Evolutionary conservation across 1,284 basidiomycete genomes (phyloP), one percentile per base, ranked within the genome.

Genomic region (Microstroma glucosiphilum): DNA sequence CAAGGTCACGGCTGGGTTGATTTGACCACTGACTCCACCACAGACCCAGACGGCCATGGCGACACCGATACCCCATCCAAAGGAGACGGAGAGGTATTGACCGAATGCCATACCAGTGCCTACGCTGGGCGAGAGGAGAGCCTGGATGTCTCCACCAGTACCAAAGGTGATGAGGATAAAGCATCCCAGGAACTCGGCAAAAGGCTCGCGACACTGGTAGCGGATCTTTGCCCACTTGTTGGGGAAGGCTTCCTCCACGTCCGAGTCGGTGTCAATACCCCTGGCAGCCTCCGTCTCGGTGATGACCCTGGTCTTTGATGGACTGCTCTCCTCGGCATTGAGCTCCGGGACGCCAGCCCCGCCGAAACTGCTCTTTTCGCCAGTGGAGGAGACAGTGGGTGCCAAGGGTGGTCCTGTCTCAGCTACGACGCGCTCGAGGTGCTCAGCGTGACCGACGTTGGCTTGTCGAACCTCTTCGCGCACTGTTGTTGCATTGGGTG

Each of bases 1-100:
- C 48, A 90, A 72, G 8, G 89, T 90, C 13, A 62, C 56, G 23
- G 61, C 57, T 9, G 61, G 61, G 40, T 62, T 62, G 57, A 62
- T 54, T 19, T 51, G 56, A 40, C 56, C 46, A n/a, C 56, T 57
- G 19, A 57, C 30, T n/a, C 56, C 40, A 51, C 57, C 11, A 46
- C 60, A 41, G 11, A 46, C 58, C 26, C 54, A 62, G 40, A 63
- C 58, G 23, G 49, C 62, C 48, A 57, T 40, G 30, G 48, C 37
- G 25, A 65, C 60, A 26, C 26, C 63, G 15, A 64, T 42, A 46
- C 62, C 64, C 62, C 64, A 62, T 13, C 43, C 57, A 51, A 64
- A 64, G 41, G 49, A 55, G 49, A 64, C 58, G 23, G 56, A 59
- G 7, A 65, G 60, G 40, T 64, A 65, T 26, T 57, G 37, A 64